Evolutionary conservation across 208 protist species (phyloP), one percentile per base, ranked within the genome.

Genomic region (Phytomonas sp.): DNA sequence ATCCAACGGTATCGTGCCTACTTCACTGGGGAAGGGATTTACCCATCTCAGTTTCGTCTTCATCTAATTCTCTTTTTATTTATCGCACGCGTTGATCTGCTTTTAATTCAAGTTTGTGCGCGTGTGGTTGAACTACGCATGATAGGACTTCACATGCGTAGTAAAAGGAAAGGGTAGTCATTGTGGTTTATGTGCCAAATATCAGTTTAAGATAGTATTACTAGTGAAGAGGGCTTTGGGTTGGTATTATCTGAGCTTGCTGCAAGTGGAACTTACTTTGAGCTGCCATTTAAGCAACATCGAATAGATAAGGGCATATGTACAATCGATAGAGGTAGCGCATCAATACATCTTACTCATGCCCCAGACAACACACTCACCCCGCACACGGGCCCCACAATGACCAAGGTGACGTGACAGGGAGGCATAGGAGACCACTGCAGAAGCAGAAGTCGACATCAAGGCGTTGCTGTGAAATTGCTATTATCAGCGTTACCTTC

Each of bases 401-500:
- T 46, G 40, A 46, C 7, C 40, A 46, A 46, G 6, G 15, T 46
- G 40, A 23, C 40, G n/a, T 28, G 66, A 74, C 20, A 62, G 70
- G 36, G 36, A 61, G 33, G 59, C 53, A 15, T 65, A 66, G 15
- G 63, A 71, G 15, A 32, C 23, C n/a, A 31, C 40, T 53, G 3
- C 36, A 17, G 46, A 8, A 23, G 26, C 32, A 31, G 34, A 60
- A 11, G 37, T 26, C 33, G 60, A 69, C 29, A 46, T 43, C 40
- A 26, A 29, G 4, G 70, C 65, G 51, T 37, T 63, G n/a, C 43
- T 65, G 31, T 81, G 73, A 68, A 65, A 74, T 7, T 43, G 64
- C 3, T 77, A 74, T 29, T 64, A 33, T 13, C 67, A 68, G 6
- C 68, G 84, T 32, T 75, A 71, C 29, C 79, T 87, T 34, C 84